phyloP scores from a whole-genome alignment of 106 monocot species.

The Dioscorea alata region DNA sequence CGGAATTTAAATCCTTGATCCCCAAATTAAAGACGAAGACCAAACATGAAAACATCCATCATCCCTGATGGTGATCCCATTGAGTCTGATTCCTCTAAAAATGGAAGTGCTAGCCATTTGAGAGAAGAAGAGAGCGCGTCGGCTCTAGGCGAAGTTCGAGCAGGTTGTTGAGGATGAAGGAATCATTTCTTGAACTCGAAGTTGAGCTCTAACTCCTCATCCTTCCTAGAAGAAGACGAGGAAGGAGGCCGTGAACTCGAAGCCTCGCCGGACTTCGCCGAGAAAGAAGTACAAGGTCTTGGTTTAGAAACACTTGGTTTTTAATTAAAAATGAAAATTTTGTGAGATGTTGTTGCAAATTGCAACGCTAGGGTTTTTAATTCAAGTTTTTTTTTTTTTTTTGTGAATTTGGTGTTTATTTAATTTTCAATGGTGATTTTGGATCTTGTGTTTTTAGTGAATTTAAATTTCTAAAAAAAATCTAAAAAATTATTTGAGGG shows the following conservation, averaged over 20 bases:
- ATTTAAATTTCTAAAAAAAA: constrained; percentile 8
- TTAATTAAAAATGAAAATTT: no score
- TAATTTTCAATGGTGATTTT: no score
- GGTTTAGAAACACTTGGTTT: neutral
- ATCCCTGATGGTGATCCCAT: neutral
- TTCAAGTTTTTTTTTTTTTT: no score
- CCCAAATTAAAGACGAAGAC: neutral
- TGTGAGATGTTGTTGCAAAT: no score
- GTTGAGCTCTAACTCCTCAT: neutral
- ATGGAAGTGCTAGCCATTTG: neutral
- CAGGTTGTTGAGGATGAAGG: constrained; percentile 10
- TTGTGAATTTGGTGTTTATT: no score
- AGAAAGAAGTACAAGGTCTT: constrained; percentile 1
- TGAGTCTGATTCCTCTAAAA: neutral
- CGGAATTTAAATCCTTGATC: neutral
- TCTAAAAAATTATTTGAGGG: no score
- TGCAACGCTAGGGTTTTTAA: no score
- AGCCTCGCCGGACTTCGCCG: constrained; percentile 2
- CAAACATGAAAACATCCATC: neutral
- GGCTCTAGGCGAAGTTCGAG: constrained; percentile 49
- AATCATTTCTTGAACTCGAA: neutral
- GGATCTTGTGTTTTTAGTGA: no score
- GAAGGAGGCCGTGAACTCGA: neutral
- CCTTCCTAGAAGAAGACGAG: neutral
- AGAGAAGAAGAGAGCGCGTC: constrained; percentile 36